Evolutionary conservation across 257 asterid genomes (phyloP), one percentile per base, ranked within the genome.

Genomic region (Cruciata laevipes): DNA sequence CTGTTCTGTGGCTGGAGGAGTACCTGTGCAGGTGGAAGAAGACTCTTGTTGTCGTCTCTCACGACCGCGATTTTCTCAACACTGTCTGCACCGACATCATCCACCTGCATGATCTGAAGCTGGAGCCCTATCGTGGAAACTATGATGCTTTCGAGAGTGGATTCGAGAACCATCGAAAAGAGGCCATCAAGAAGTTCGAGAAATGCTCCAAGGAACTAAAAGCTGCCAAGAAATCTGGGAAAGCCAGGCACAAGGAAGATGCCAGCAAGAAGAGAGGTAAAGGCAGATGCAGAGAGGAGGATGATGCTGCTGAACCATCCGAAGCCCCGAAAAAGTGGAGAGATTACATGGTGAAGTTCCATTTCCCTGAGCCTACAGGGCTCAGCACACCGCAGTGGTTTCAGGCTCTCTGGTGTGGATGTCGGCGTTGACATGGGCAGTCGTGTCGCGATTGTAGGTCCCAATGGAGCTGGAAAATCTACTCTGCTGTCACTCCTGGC

Each of bases 1-100:
- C 78, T 11, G 81, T 73, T 62, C 77, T 77, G 51, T 77, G 81
- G 78, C 49, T 77, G 23, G 81, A 77, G 69, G 81, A 77, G 62
- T 77, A 77, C 55, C 44, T 72, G 53, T 77, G 78, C 63, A 69
- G 81, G 27, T 77, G 78, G 81, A 77, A 77, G 78, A 77, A 77
- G 65, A 73, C 81, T 47, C 66, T 77, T 30, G 78, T 77, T 33
- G 81, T 77, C 18, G 77, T 77, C 25, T 77, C 81, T 0, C 81
- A 77, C 38, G 77, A 73, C 42, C 77, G 75, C 0, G 81, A 73
- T 71, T 77, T 77, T 42, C 81, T 77, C 20, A 73, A 73, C 24
- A 63, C 70, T 16, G 78, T 77, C 52, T 77, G 81, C 67, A 66
- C 21, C 59, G 76, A 73, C 37, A 71, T 75, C 40, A 71, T 71